Evolutionary conservation across 257 asterid species (phyloP), one percentile per base, ranked within the genome.

Genomic region (Lycium barbarum): DNA sequence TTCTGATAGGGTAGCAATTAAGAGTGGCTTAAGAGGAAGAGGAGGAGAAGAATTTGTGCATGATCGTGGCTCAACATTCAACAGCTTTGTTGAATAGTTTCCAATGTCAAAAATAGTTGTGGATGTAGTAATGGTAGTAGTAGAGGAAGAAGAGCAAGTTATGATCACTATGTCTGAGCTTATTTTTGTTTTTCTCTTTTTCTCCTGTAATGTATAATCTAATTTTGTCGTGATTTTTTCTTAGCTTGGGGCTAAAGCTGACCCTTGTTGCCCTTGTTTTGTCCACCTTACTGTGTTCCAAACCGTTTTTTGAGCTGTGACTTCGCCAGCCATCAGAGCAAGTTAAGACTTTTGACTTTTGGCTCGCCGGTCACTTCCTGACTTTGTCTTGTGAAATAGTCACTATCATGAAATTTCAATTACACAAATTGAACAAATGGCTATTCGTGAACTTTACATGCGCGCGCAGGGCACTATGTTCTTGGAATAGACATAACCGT

Each of bases 11-110:
- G 89, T 86, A 82, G 90, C 88, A 62, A 96, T 91, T 67, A 94
- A 72, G 35, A 96, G 89, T 58, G 97, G 93, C 87, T 84, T 92
- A 72, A 98, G 98, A 71, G 97, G 95, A 80, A 79, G 67, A 22
- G 91, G 90, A 51, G 36, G 47, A n/a, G 76, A 47, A 81, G 33
- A 38, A 36, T 68, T 68, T 0, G 51, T 80, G 54, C 88, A 79
- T 72, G 6, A 17, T 36, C 65, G 74, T 58, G 87, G 80, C 22
- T 89, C 96, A n/a, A 88, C 86, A 51, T 84, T 89, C 9, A 89
- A 84, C 11, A 91, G 61, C 66, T 86, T 67, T 7, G 92, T 89
- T 54, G 13, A 26, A 88, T 87, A 83, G 1, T 86, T 84, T 76
- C 97, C 98, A 68, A 68, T 71, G 55, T 87, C 87, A 81, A 94